phyloP scores from a whole-genome alignment of 179 eudicot species.

The Patellifolia procumbens region DNA sequence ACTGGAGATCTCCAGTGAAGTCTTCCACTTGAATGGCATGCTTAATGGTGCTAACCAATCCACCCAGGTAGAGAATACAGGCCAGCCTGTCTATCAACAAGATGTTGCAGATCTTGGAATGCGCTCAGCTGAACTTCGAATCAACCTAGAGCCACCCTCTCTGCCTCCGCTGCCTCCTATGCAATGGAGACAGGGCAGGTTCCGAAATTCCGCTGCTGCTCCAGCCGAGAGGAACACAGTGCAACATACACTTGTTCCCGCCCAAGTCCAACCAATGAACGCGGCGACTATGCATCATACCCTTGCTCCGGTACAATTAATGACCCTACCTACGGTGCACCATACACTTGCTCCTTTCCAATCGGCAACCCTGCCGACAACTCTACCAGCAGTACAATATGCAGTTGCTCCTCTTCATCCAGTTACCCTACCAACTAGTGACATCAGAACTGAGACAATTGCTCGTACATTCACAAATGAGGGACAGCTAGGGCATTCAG shows the following conservation, averaged over 20 bases:
- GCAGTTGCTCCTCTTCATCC: conserved; percentile 23
- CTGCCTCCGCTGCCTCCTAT: conserved; percentile 98
- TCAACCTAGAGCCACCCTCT: conserved; percentile 67
- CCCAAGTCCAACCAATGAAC: conserved; percentile 32
- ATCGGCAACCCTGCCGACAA: conserved; percentile 21
- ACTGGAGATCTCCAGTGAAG: conserved; percentile 28
- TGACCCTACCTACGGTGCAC: conserved; percentile 29
- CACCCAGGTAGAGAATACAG: conserved; percentile 17
- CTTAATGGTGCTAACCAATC: conserved; percentile 33
- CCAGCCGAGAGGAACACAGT: conserved; percentile 36
- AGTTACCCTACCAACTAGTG: conserved; percentile 19
- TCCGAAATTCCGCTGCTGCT: conserved; percentile 49
- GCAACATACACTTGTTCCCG: conserved; percentile 24
- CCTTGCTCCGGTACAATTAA: conserved; percentile 23
- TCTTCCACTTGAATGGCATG: conserved; percentile 26
- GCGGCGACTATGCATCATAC: conserved; percentile 23
- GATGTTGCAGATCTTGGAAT: conserved; percentile 34
- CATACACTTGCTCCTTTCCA: conserved; percentile 26
- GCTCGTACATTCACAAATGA: conserved; percentile 20
- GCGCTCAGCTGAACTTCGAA: conserved; percentile 41
- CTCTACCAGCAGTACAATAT: conserved; percentile 31
- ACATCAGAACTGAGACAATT: conserved; percentile 21
- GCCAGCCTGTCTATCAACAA: conserved; percentile 31
- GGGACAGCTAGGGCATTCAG: conserved; percentile 24
- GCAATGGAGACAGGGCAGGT: conserved; percentile 87